phyloP scores from a whole-genome alignment of 495 filamentous ascomycete genomes.

The Penicillium parvum region DNA sequence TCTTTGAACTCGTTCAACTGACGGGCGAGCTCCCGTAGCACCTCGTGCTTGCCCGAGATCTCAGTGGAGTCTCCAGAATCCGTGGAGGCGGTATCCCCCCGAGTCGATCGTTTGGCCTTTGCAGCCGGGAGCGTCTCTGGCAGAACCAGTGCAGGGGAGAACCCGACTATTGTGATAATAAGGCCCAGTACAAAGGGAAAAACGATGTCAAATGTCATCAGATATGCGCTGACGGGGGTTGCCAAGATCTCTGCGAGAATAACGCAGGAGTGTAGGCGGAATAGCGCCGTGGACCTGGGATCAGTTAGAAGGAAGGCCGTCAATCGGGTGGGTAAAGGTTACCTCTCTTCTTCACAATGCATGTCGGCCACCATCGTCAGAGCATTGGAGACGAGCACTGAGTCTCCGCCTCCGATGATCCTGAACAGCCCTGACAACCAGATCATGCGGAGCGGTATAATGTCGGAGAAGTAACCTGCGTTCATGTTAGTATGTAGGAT shows the following conservation, averaged over 20 bases:
- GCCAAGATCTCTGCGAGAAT: slow-evolving; percentile 28
- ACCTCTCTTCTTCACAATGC: slow-evolving; percentile 34
- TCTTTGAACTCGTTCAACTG: slow-evolving; percentile 24
- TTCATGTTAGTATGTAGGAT: not conserved
- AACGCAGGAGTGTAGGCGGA: slow-evolving; percentile 20
- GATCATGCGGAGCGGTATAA: slow-evolving; percentile 29
- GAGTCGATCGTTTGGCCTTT: slow-evolving; percentile 12
- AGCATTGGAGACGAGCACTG: slow-evolving; percentile 16
- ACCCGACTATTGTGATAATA: slow-evolving; percentile 24
- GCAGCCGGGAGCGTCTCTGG: slow-evolving; percentile 41
- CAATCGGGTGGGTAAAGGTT: no score
- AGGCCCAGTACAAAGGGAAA: slow-evolving; percentile 25
- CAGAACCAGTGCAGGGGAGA: slow-evolving; percentile 28
- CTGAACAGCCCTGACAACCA: slow-evolving; percentile 28
- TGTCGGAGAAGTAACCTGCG: slow-evolving; percentile 21
- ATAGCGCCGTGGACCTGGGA: slow-evolving; percentile 25
- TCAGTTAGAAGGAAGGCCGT: not conserved
- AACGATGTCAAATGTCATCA: slow-evolving; percentile 27
- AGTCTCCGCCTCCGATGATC: slow-evolving; percentile 30
- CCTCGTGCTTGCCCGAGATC: slow-evolving; percentile 3
- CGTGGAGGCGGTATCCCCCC: not conserved
- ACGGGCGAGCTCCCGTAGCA: slow-evolving; percentile 11
- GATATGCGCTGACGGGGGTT: slow-evolving; percentile 28
- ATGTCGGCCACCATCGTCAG: slow-evolving; percentile 31
- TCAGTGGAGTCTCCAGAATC: not conserved